Percentiles rank a stretch among this genome's conserved stretches.
Evolutionary conservation across 1,139 yeast genomes (phyloP).

Genomic region (Lodderomyces beijingensis): DNA sequence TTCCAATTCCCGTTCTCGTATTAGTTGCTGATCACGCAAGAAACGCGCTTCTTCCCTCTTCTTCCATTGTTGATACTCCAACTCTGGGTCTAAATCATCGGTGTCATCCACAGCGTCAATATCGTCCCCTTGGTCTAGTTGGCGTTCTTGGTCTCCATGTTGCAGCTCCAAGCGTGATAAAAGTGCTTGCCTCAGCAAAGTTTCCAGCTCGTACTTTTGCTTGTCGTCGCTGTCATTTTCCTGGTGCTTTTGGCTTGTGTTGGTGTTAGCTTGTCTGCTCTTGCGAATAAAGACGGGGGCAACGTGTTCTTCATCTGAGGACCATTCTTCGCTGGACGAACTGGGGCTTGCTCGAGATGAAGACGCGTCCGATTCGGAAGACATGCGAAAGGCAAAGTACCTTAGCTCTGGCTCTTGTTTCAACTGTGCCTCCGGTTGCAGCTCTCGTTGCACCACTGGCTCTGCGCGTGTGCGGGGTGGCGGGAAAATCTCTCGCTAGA

Average conservation of each 20-base stretch:
- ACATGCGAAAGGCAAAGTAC: too few species aligned
- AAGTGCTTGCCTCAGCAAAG: not conserved
- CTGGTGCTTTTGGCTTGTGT: too few species aligned
- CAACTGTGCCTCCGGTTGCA: too few species aligned
- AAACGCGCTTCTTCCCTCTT: conserved; percentile 28
- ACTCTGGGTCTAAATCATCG: conserved; percentile 37
- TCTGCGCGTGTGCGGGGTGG: too few species aligned
- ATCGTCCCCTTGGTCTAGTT: conserved; percentile 1
- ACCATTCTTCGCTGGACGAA: conserved; percentile 7
- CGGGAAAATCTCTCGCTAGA: too few species aligned
- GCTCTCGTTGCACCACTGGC: too few species aligned
- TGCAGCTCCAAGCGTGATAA: conserved; percentile 3
- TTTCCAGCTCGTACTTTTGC: not conserved
- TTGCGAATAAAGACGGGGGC: conserved; percentile 2
- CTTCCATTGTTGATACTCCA: conserved; percentile 36
- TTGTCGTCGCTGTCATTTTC: conserved; percentile 1
- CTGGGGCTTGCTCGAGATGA: conserved; percentile 8
- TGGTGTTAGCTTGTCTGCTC: conserved; percentile 12
- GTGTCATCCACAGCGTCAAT: conserved; percentile 36
- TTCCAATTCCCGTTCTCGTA: conserved; percentile 20
- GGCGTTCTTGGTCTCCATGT: not conserved
- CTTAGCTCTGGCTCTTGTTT: too few species aligned
- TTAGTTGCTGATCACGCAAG: conserved; percentile 22
- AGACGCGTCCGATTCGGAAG: conserved; percentile 2
- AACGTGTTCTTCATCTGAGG: conserved; percentile 4